Evolutionary conservation across 371 early-diverging fungal species (phyloP).

Genomic region (Mycotypha africana): DNA sequence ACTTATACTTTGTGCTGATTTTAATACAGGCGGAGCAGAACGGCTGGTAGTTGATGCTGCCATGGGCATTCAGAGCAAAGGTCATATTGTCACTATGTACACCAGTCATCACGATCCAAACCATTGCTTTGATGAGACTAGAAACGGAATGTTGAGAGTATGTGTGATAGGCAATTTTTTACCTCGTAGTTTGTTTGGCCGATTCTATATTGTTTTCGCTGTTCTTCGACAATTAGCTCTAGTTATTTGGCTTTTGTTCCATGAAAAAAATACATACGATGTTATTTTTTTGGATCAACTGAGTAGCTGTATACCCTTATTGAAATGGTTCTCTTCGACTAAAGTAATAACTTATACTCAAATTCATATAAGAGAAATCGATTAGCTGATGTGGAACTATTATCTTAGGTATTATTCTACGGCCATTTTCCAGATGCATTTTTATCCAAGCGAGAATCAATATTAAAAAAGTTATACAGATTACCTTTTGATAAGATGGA

Average conservation of each 20-base stretch:
- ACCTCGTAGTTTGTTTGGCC: constrained; percentile 66
- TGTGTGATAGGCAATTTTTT: constrained; percentile 66
- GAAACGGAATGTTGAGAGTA: constrained; percentile 82
- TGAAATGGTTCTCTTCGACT: constrained; percentile 55
- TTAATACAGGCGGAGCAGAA: constrained; percentile 83
- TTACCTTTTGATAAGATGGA: constrained; percentile 80
- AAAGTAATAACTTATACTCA: constrained; percentile 45
- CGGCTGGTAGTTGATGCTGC: constrained; percentile 95
- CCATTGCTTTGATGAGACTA: constrained; percentile 92
- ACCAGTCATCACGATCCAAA: constrained; percentile 87
- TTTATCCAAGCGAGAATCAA: constrained; percentile 58
- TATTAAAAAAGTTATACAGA: constrained; percentile 73
- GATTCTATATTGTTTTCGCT: constrained; percentile 78
- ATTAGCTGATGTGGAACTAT: background rate
- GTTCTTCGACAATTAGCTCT: constrained; percentile 73
- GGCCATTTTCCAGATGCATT: constrained; percentile 96
- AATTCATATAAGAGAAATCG: no score
- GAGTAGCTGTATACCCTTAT: constrained; percentile 78
- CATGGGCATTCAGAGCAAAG: constrained; percentile 68
- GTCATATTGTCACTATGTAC: constrained; percentile 78
- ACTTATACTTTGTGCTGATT: background rate
- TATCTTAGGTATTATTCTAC: constrained; percentile 78
- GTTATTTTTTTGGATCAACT: constrained; percentile 89
- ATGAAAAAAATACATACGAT: constrained; percentile 54
- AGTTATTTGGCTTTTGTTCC: constrained; percentile 42